Evolutionary conservation across 148 eudicot genomes (phyloP).

Genomic region (Arbutus unedo): DNA sequence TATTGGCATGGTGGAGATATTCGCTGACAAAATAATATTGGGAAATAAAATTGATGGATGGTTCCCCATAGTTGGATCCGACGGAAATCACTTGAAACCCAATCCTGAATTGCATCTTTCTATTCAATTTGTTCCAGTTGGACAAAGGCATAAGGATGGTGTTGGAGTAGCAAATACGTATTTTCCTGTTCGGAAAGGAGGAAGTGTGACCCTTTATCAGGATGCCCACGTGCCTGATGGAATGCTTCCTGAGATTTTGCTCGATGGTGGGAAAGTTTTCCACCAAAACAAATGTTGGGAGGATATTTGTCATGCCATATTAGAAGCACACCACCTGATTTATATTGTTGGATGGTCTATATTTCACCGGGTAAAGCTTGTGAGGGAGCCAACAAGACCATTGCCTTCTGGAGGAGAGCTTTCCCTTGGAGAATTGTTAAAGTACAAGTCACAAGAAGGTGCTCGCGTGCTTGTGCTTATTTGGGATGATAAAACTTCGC

Average conservation of each 20-base stretch:
- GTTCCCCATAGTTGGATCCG: constrained; percentile 26
- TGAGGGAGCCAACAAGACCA: constrained; percentile 31
- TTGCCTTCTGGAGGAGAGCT: constrained; percentile 34
- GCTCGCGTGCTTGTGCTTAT: constrained; percentile 32
- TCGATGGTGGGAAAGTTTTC: constrained; percentile 26
- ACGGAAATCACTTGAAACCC: constrained; percentile 8
- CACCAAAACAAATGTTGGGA: constrained; percentile 37
- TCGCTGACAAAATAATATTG: constrained; percentile 10
- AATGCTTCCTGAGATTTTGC: constrained; percentile 26
- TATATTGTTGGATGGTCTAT: constrained; percentile 38
- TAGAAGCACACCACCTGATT: constrained; percentile 36
- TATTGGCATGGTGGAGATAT: constrained; percentile 22
- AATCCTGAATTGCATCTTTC: constrained; percentile 26
- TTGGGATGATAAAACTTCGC: constrained; percentile 42
- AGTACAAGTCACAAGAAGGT: constrained; percentile 40
- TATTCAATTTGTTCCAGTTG: constrained; percentile 22
- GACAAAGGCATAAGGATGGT: constrained; percentile 12
- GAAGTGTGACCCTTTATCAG: constrained; percentile 33
- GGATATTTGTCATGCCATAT: constrained; percentile 34
- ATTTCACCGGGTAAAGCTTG: constrained; percentile 31
- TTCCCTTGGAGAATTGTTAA: constrained; percentile 32
- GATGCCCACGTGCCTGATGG: constrained; percentile 32
- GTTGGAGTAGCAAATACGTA: constrained; percentile 26
- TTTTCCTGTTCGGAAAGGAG: constrained; percentile 31
- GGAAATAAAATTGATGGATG: constrained; percentile 16